These are phyloP conservation scores for Ampelocalamus luodianensis DNA, from an alignment of 176 grass and related monocot species.

Conservation along the genomic window DNA sequence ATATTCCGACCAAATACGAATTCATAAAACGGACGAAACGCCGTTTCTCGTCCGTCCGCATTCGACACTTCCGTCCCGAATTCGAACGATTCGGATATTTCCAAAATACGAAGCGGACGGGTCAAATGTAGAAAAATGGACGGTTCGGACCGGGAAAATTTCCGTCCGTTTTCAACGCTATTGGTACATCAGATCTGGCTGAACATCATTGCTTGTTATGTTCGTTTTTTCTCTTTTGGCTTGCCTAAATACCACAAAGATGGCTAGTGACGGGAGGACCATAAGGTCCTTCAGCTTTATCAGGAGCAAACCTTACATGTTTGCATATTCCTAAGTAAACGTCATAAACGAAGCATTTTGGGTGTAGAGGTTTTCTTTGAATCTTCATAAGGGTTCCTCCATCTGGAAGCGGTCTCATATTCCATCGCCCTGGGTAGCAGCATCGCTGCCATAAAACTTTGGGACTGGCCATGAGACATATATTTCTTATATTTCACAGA, in stretches of 20 bases:
- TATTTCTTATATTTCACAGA: not conserved
- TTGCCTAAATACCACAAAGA: not conserved
- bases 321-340: conserved; percentile 41
- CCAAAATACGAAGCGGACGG: too few species aligned
- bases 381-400: conserved; percentile 33
- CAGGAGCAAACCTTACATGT: conserved; percentile 27
- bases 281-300: conserved; percentile 13
- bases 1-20: too few species aligned
- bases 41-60: too few species aligned
- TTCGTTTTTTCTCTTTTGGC: not conserved
- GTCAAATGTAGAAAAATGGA: too few species aligned
- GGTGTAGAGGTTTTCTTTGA: conserved; percentile 32
- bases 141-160: too few species aligned
- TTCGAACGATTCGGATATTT: too few species aligned
- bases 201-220: not conserved
- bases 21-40: too few species aligned
- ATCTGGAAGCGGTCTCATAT: conserved; percentile 28
- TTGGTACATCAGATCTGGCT: conserved; percentile 7
- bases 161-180: too few species aligned
- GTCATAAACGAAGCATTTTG: conserved; percentile 14
- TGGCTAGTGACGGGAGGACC: not conserved
- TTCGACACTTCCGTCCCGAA: too few species aligned
- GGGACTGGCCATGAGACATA: conserved; percentile 47
- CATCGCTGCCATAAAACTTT: conserved; percentile 5
- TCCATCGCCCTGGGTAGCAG: conserved; percentile 22